phyloP scores from a whole-genome alignment of 768 basidiomycete genomes.

The Polyporus arcularius region DNA sequence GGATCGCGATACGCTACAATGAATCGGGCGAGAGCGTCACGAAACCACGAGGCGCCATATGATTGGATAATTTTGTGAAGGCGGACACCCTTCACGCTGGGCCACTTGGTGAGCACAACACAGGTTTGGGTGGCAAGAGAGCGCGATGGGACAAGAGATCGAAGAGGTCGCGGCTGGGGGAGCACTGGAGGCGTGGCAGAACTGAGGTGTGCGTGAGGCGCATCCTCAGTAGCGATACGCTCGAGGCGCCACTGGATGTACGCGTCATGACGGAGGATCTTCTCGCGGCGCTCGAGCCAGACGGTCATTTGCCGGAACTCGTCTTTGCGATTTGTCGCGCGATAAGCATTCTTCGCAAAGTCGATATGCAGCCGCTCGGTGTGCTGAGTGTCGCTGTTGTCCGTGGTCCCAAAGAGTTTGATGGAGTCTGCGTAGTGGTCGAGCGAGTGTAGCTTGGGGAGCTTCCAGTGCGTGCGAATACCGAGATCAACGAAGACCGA shows the following conservation, averaged over 20 bases:
- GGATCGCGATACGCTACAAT: slow-evolving; percentile 26
- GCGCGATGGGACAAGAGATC: not conserved
- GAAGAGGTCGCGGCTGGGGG: slow-evolving; percentile 25
- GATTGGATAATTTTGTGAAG: slow-evolving; percentile 20
- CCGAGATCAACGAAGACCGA: slow-evolving; percentile 36
- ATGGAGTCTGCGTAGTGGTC: slow-evolving; percentile 20
- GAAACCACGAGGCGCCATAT: slow-evolving; percentile 34
- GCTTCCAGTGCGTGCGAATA: slow-evolving; percentile 25
- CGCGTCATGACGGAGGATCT: slow-evolving; percentile 29
- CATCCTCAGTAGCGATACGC: slow-evolving; percentile 16
- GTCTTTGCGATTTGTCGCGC: slow-evolving; percentile 27
- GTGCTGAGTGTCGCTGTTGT: slow-evolving; percentile 23
- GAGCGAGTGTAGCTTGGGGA: slow-evolving; percentile 24
- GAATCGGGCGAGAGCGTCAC: slow-evolving; percentile 29
- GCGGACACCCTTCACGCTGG: slow-evolving; percentile 21
- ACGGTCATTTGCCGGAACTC: slow-evolving; percentile 40
- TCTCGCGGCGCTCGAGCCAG: slow-evolving; percentile 39
- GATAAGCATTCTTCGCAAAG: slow-evolving; percentile 24
- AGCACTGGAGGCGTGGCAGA: too few species aligned
- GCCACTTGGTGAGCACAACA: not conserved
- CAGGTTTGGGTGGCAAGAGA: not conserved
- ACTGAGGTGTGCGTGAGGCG: slow-evolving; percentile 3
- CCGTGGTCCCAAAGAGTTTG: slow-evolving; percentile 14
- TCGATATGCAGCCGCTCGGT: slow-evolving; percentile 31
- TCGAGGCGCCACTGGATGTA: slow-evolving; percentile 26